phyloP scores from a whole-genome alignment of 257 asterid species.

The Cruciata laevipes region DNA sequence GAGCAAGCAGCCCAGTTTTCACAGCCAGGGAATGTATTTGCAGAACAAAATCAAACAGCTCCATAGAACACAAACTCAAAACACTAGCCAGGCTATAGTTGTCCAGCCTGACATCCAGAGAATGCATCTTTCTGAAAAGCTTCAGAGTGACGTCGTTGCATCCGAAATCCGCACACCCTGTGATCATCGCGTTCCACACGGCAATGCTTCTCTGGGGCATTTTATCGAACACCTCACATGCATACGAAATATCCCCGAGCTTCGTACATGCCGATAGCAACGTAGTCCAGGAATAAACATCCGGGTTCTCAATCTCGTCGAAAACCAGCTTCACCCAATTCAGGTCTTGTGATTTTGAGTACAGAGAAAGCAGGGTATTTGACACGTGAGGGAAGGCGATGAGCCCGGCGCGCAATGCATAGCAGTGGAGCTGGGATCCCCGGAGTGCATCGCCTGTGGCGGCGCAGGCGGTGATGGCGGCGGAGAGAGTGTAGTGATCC shows the following conservation, averaged over 20 bases:
- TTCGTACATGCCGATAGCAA: constrained; percentile 62
- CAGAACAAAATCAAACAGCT: constrained; percentile 46
- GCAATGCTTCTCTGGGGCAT: constrained; percentile 50
- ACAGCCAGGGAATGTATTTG: constrained; percentile 60
- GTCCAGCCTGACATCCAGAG: constrained; percentile 48
- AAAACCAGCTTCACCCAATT: constrained; percentile 44
- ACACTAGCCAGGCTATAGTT: constrained; percentile 72
- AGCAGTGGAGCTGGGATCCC: constrained; percentile 63
- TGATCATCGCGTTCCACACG: constrained; percentile 80
- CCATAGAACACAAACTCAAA: constrained; percentile 50
- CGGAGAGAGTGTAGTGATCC: constrained; percentile 70
- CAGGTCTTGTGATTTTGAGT: constrained; percentile 54
- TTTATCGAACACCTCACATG: constrained; percentile 50
- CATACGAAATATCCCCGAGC: constrained; percentile 58
- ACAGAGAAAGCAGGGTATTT: constrained; percentile 59
- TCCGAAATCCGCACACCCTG: constrained; percentile 65
- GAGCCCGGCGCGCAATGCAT: constrained; percentile 48
- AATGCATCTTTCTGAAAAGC: constrained; percentile 50
- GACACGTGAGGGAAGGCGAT: constrained; percentile 44
- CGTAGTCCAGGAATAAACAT: constrained; percentile 70
- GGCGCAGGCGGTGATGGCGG: constrained; percentile 62
- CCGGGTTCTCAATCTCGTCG: constrained; percentile 48
- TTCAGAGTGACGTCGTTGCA: constrained; percentile 35
- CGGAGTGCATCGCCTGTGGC: constrained; percentile 23
- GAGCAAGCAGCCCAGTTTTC: constrained; percentile 48